Base-by-base conservation (phyloP, 306 rosid genomes). In the Ochetophila trinervis region DNA sequence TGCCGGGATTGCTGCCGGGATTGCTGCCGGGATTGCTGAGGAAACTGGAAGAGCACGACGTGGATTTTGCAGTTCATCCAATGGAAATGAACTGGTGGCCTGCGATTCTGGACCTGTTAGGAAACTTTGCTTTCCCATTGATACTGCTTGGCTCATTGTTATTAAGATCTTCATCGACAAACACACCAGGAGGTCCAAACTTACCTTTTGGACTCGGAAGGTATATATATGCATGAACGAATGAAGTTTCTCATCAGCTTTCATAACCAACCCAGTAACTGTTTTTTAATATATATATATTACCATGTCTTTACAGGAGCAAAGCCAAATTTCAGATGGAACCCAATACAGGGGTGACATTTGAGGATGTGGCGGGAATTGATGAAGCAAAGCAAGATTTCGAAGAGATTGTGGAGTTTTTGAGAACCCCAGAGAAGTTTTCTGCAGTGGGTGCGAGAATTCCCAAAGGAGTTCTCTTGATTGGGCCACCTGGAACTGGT, bases 341-440 rank as follows among this genome's bases (percentile, higher is more conserved):
- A 68, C 95, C 97, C 27, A 80, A 87, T 48, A 85, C 97, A 4
- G 95, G 97, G 58, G 87, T 90, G 17, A 87, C 91, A 70, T 87
- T 90, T 73, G 85, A 85, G 56, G 88, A 85, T 80, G 88, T 85
- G 22, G 95, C 97, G 5, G 95, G 97, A 17, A 80, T 90, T 60
- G 95, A 90, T 78, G 97, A 87, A 74, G 97, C 95, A 10, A 90
- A 90, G 73, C 91, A 87, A 71, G 97, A 90, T 57, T 87, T 90
- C 60, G 77, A 87, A 73, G 97, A 90, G 79, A 85, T 85, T 9
- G 90, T 90, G 14, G 90, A 82, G 78, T 85, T 90, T 77, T 72
- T 90, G 37, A 87, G 71, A 70, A 85, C 80, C 23, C 90, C 95
- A n/a, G 95, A 87, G 51, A 90, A 84, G 90, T 90, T 90, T 62